A percentile compares a stretch with the other conserved stretches of the same genome.
Conservation (phyloP, 495 filamentous ascomycete genomes). For the Pseudotulostoma volvatum region DNA sequence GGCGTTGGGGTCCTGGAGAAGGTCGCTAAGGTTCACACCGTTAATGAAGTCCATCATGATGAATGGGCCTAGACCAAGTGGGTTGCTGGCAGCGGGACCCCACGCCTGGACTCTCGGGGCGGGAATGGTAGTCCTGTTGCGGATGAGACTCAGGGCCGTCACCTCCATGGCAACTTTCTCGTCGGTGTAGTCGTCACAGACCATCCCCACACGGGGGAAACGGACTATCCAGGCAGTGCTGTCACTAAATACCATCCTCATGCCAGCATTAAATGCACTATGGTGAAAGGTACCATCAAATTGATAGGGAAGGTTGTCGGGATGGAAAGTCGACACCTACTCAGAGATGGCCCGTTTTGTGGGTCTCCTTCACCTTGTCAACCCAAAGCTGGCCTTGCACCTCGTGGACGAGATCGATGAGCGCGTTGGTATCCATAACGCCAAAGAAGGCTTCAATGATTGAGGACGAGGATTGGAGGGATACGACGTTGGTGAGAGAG, state of each 20-base stretch:
- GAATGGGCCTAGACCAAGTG: conserved; percentile 24
- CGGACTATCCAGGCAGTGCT: conserved; percentile 20
- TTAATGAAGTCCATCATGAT: conserved; percentile 32
- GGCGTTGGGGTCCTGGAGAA: conserved; percentile 9
- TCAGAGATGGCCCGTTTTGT: conserved; percentile 15
- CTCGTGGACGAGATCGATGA: conserved; percentile 12
- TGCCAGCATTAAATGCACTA: conserved; percentile 21
- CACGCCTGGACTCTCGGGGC: conserved; percentile 23
- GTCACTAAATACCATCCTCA: conserved; percentile 21
- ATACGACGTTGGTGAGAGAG: too few species aligned
- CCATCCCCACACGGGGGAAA: conserved; percentile 21
- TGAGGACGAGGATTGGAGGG: background rate
- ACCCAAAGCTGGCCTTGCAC: conserved; percentile 17
- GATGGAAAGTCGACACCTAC: conserved; percentile 26
- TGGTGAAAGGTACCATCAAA: conserved; percentile 18
- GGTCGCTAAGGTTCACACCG: conserved; percentile 15
- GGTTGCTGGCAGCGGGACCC: conserved; percentile 20
- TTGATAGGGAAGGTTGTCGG: conserved; percentile 17
- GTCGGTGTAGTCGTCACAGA: conserved; percentile 15
- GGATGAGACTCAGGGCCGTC: conserved; percentile 17
- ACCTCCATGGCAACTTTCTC: conserved; percentile 32
- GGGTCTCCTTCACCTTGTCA: conserved; percentile 18
- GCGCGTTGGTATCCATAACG: conserved; percentile 15
- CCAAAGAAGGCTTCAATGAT: background rate
- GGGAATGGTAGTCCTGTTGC: conserved; percentile 25